Evolutionary conservation across 805 yeast genomes (phyloP).

Genomic region (Yarrowia sp.): DNA sequence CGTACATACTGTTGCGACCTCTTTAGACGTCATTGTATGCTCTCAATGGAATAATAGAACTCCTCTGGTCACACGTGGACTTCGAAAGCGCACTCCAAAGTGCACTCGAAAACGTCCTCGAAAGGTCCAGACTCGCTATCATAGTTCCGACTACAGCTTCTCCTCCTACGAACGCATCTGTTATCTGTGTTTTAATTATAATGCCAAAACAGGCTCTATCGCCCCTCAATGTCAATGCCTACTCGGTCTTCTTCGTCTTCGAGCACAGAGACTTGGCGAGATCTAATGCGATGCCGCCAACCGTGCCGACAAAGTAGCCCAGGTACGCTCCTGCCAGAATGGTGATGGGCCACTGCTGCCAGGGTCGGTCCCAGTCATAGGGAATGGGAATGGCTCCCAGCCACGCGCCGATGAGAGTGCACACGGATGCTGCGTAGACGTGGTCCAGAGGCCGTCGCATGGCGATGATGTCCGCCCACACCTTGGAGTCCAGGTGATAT

Average conservation of each 20-base stretch:
- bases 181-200: not conserved
- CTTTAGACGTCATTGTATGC: too few species aligned
- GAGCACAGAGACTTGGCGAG: not conserved
- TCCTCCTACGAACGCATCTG: not conserved
- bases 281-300: slow-evolving; percentile 37
- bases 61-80: too few species aligned
- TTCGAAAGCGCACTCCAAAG: too few species aligned
- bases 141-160: too few species aligned
- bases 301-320: slow-evolving; percentile 68
- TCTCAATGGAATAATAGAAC: too few species aligned
- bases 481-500: slow-evolving; percentile 51
- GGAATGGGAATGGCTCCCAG: slow-evolving; percentile 92
- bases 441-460: slow-evolving; percentile 35
- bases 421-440: slow-evolving; percentile 44
- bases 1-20: too few species aligned
- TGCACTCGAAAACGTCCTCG: too few species aligned
- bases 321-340: slow-evolving; percentile 71
- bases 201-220: not conserved
- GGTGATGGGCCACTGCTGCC: slow-evolving; percentile 97
- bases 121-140: too few species aligned
- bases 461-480: slow-evolving; percentile 43
- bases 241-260: slow-evolving; percentile 9
- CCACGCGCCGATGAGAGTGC: slow-evolving; percentile 73
- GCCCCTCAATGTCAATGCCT: not conserved
- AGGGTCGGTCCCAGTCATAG: slow-evolving; percentile 94